Percentiles rank a stretch among this genome's conserved stretches.
Conservation (phyloP, 108 stramenopile species). For the Skeletonema tropicum region DNA sequence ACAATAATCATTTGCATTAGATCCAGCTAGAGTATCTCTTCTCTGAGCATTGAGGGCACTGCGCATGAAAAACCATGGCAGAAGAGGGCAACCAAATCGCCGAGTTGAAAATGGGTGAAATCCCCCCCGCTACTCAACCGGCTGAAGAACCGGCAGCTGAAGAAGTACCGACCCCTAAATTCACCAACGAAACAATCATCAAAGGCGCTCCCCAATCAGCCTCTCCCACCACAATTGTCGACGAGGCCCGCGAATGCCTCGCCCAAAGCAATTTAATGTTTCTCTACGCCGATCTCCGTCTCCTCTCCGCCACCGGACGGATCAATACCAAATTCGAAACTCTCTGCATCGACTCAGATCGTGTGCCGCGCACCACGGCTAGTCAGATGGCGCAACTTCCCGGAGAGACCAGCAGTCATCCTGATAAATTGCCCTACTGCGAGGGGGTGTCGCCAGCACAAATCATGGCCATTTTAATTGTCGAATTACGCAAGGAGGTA, state of each 20-base stretch:
- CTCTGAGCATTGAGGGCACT: too few species aligned
- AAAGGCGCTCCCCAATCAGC: neutral
- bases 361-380: slow-evolving; percentile 34
- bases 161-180: too few species aligned
- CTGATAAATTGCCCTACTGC: neutral
- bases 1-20: too few species aligned
- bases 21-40: too few species aligned
- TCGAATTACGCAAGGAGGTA: slow-evolving; percentile 63
- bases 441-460: slow-evolving; percentile 57
- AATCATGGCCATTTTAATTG: slow-evolving; percentile 73
- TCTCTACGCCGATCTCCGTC: slow-evolving; percentile 69
- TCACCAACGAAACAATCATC: neutral
- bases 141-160: neutral
- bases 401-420: neutral
- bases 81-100: neutral
- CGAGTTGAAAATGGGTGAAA: neutral
- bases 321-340: slow-evolving; percentile 68
- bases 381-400: slow-evolving; percentile 33
- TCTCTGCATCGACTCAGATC: slow-evolving; percentile 64
- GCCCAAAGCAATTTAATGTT: slow-evolving; percentile 68
- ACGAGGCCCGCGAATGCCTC: slow-evolving; percentile 58
- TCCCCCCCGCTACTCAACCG: neutral
- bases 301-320: slow-evolving; percentile 66
- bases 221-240: slow-evolving; percentile 32
- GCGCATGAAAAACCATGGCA: neutral